Percentiles rank a stretch among this genome's conserved stretches.
These are phyloP conservation scores for Chaetomiaceae sp. DNA, from an alignment of 2,329 filamentous ascomycete genomes.

Conservation along the genomic window DNA sequence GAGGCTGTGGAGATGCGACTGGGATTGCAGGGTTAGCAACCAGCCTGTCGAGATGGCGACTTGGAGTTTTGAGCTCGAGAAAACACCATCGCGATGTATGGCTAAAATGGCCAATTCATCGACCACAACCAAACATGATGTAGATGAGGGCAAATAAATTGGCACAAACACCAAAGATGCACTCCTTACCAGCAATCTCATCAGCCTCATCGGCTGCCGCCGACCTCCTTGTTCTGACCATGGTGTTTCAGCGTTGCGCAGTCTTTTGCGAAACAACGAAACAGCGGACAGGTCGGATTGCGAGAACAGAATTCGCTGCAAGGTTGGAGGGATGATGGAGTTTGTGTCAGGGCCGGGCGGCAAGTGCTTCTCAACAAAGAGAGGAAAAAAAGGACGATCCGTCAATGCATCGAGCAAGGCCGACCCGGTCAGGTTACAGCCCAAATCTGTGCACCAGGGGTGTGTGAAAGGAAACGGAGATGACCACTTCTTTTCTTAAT, in stretches of 20 bases:
- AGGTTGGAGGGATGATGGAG: background rate
- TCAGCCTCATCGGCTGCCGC: conserved; percentile 18
- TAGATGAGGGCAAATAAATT: background rate
- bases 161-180: background rate
- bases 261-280: background rate
- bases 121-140: background rate
- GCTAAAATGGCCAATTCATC: background rate
- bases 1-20: conserved; percentile 17
- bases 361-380: conserved; percentile 6
- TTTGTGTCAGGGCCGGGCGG: background rate
- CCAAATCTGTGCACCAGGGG: background rate
- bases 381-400: background rate
- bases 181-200: conserved; percentile 20
- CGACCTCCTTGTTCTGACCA: conserved; percentile 23
- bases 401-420: background rate
- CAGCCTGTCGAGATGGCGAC: background rate
- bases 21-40: conserved; percentile 7
- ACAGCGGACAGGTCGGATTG: background rate
- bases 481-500: background rate
- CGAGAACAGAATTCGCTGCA: no score
- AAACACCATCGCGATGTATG: no score
- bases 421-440: background rate
- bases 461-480: background rate
- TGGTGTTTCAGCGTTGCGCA: background rate
- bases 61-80: no score